These are phyloP conservation scores for Westerdykella ornata DNA, from an alignment of 2,329 filamentous ascomycete species.

Conservation along the genomic window DNA sequence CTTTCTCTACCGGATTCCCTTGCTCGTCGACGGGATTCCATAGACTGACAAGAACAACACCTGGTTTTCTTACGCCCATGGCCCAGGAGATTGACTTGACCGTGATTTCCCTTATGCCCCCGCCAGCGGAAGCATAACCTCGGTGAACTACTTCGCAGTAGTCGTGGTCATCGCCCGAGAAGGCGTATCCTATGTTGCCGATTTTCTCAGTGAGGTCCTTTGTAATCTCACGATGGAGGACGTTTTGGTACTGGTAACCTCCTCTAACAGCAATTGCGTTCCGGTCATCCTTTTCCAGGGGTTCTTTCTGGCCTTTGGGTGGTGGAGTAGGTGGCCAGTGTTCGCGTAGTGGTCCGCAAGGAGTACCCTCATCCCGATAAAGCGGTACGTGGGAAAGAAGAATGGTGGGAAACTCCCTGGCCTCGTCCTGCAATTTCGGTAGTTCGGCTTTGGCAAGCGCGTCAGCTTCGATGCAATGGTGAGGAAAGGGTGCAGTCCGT, in stretches of 20 bases:
- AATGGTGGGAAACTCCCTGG: slow-evolving; percentile 72
- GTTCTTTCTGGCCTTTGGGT: slow-evolving; percentile 50
- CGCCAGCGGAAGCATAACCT: slow-evolving; percentile 54
- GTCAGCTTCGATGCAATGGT: slow-evolving; percentile 55
- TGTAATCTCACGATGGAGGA: slow-evolving; percentile 71
- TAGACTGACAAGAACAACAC: slow-evolving; percentile 79
- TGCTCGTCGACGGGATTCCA: slow-evolving; percentile 76
- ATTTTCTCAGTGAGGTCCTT: slow-evolving; percentile 67
- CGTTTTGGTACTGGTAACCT: slow-evolving; percentile 97
- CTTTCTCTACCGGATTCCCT: slow-evolving; percentile 26
- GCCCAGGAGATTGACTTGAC: slow-evolving; percentile 94
- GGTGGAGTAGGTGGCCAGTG: slow-evolving; percentile 66
- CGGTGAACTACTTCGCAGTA: slow-evolving; percentile 87
- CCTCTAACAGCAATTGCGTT: slow-evolving; percentile 71
- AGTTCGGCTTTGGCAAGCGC: slow-evolving; percentile 31
- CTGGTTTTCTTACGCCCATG: slow-evolving; percentile 85
- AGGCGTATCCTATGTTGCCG: slow-evolving; percentile 76
- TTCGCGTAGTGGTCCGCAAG: slow-evolving; percentile 82
- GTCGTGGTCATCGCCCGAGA: slow-evolving; percentile 96
- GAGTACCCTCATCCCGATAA: slow-evolving; percentile 72
- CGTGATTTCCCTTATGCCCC: slow-evolving; percentile 67
- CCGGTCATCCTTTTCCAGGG: slow-evolving; percentile 56
- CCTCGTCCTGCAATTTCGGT: slow-evolving; percentile 36
- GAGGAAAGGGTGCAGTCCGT: slow-evolving; percentile 51
- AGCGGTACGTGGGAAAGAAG: slow-evolving; percentile 87